These are phyloP conservation scores for Eucalyptus camaldulensis DNA, from an alignment of 345 rosid genomes.

Conservation along the genomic window DNA sequence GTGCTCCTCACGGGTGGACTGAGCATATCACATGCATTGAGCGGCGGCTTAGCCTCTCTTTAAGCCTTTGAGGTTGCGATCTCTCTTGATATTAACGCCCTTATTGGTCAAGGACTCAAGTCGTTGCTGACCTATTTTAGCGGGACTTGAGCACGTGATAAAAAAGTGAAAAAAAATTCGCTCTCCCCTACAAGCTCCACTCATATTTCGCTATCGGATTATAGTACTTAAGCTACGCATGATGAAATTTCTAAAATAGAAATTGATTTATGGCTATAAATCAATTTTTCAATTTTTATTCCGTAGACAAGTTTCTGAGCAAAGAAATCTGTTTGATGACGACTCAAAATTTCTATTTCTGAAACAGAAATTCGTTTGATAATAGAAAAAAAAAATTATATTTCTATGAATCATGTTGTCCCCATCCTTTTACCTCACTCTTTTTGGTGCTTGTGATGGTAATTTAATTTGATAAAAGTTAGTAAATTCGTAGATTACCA, in stretches of 20 bases:
- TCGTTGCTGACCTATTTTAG: background rate
- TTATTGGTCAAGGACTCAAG: background rate
- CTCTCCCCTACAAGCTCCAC: background rate
- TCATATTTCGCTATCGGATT: background rate
- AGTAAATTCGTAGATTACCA: no score
- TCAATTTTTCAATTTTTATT: no score
- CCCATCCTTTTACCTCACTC: no score
- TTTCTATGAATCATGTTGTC: no score
- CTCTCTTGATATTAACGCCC: background rate
- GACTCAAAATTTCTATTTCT: no score
- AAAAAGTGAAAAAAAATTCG: background rate
- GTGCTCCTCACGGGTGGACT: background rate
- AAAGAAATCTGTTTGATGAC: no score
- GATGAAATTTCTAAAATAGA: no score
- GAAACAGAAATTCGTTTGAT: no score
- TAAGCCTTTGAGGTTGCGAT: background rate
- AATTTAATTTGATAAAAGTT: no score
- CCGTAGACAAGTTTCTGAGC: rapidly evolving
- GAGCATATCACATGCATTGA: background rate
- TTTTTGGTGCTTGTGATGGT: no score
- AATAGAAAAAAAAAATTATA: no score
- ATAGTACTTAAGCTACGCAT: background rate
- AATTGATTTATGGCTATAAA: no score
- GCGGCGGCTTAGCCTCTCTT: background rate
- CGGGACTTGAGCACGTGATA: background rate